These are phyloP conservation scores for Sporisorium sorghi DNA, from an alignment of 1,284 basidiomycete species.

Conservation along the genomic window DNA sequence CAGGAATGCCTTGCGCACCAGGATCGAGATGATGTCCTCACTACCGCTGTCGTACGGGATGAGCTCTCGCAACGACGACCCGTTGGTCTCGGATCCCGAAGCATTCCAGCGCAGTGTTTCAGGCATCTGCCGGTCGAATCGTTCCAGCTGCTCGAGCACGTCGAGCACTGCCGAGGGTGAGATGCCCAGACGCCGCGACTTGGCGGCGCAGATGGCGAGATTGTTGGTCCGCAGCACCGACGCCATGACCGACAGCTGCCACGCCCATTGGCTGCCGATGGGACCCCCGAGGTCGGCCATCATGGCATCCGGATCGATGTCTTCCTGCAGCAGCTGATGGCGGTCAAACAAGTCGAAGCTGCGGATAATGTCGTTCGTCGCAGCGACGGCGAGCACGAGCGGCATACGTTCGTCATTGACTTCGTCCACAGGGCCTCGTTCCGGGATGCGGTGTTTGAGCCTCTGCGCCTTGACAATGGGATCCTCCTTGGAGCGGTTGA, in stretches of 20 bases:
- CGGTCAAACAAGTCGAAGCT: conserved; percentile 39
- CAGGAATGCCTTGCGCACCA: conserved; percentile 42
- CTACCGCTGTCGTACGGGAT: conserved; percentile 27
- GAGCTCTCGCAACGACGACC: conserved; percentile 12
- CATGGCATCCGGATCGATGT: conserved; percentile 41
- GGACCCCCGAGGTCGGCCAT: conserved; percentile 24
- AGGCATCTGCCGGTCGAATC: conserved; percentile 38
- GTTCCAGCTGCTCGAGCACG: conserved; percentile 37
- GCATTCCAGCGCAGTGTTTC: conserved; percentile 34
- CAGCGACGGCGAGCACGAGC: conserved; percentile 31
- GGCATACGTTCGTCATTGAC: conserved; percentile 43
- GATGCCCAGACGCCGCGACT: conserved; percentile 36
- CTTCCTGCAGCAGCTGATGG: conserved; percentile 42
- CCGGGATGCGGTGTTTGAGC: conserved; percentile 15
- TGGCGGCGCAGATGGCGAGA: conserved; percentile 33
- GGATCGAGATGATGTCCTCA: conserved; percentile 40
- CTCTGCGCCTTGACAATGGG: conserved; percentile 34
- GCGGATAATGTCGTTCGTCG: conserved; percentile 39
- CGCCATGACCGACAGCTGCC: conserved; percentile 37
- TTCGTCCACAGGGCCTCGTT: conserved; percentile 15
- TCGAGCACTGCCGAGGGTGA: conserved; percentile 34
- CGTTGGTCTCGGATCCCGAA: conserved; percentile 1
- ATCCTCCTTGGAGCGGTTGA: conserved; percentile 44
- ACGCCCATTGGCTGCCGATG: conserved; percentile 36
- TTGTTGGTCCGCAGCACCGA: conserved; percentile 38